Evolutionary conservation across 1,139 yeast genomes (phyloP).

Genomic region (Kodamaea sp.): DNA sequence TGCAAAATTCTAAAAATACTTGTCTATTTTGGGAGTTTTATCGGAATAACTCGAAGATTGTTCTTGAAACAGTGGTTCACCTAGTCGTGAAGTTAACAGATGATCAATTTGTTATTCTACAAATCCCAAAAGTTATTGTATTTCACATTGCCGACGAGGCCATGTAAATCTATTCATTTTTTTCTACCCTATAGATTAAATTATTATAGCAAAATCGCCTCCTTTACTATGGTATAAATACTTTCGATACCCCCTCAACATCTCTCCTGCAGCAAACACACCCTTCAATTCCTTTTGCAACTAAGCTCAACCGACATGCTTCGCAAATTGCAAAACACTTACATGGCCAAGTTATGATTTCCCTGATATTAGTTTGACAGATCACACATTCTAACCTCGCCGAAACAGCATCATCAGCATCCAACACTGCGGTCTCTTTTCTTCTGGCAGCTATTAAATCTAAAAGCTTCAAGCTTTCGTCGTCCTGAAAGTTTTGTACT

Average conservation of each 20-base stretch:
- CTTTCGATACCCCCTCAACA: constrained; percentile 58
- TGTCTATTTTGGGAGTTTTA: no score
- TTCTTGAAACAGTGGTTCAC: no score
- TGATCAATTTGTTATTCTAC: no score
- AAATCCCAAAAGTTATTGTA: no score
- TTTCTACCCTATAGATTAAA: no score
- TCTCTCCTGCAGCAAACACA: constrained; percentile 84
- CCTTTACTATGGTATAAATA: constrained; percentile 54
- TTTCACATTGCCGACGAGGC: no score
- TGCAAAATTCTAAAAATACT: no score
- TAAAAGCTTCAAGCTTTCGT: constrained; percentile 23
- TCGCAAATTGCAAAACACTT: constrained; percentile 88
- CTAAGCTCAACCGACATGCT: constrained; percentile 74
- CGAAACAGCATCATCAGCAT: constrained; percentile 17
- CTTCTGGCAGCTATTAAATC: constrained; percentile 26
- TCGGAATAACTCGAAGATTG: no score
- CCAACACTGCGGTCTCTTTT: constrained; percentile 3
- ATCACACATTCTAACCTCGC: constrained; percentile 64
- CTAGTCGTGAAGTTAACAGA: no score
- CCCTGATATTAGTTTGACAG: constrained; percentile 74
- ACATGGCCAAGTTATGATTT: constrained; percentile 90
- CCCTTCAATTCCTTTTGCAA: constrained; percentile 69
- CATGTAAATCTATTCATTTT: no score
- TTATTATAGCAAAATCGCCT: no score
- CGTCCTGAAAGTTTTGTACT: constrained; percentile 12